phyloP scores from a whole-genome alignment of 306 rosid genomes.

The Vigna hirtella region DNA sequence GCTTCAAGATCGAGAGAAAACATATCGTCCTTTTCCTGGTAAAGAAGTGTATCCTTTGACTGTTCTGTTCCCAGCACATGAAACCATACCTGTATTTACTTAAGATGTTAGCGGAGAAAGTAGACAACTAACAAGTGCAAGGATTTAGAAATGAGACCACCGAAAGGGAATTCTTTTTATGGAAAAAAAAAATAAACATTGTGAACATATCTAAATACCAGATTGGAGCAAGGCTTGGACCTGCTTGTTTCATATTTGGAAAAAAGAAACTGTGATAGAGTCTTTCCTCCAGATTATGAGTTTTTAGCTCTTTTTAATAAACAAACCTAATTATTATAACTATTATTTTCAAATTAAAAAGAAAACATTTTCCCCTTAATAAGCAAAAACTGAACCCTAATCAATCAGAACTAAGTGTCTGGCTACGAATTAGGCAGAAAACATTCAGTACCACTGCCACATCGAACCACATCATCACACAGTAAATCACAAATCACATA shows the following conservation, averaged over 20 bases:
- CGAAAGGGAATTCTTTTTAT: conserved; percentile 1
- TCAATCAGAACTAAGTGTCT: conserved; percentile 3
- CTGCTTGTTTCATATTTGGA: not conserved
- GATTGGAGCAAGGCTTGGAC: conserved; percentile 18
- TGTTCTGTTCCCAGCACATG: conserved; percentile 81
- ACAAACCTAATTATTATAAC: not conserved
- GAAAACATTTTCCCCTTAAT: not conserved
- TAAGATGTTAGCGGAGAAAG: conserved; percentile 30
- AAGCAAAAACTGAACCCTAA: not conserved
- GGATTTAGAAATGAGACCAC: not conserved
- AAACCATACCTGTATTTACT: conserved; percentile 76
- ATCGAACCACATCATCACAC: conserved; percentile 4
- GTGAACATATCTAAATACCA: conserved; percentile 15
- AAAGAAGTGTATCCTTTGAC: conserved; percentile 79
- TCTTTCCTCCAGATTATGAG: not conserved
- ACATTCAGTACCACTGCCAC: not conserved
- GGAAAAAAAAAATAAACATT: not conserved
- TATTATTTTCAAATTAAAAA: not conserved
- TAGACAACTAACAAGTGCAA: conserved; percentile 4
- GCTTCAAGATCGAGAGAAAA: conserved; percentile 78
- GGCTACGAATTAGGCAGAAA: conserved; percentile 1
- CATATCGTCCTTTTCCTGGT: conserved; percentile 76
- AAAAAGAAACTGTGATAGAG: not conserved
- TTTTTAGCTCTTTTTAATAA: conserved; percentile 1
- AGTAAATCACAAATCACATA: conserved; percentile 10